phyloP scores from a whole-genome alignment of 2,329 filamentous ascomycete genomes.

The Xylariaceae sp. region DNA sequence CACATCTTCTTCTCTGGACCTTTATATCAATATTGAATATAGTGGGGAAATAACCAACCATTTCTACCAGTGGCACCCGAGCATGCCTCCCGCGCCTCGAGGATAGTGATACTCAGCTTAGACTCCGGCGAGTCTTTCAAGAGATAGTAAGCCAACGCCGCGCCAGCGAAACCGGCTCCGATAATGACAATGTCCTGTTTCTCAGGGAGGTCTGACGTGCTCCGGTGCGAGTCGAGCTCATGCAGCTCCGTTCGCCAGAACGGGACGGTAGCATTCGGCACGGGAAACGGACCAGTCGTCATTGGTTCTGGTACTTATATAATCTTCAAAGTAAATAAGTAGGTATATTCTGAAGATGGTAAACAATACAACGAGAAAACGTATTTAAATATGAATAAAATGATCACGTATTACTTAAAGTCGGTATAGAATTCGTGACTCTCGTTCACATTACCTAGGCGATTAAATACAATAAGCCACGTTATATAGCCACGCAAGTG shows the following conservation, averaged over 20 bases:
- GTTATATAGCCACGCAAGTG: neutral
- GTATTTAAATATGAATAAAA: neutral
- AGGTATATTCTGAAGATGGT: neutral
- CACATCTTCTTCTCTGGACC: no score
- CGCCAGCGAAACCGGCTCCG: slow-evolving; percentile 61
- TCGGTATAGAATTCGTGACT: no score
- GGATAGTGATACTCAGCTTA: slow-evolving; percentile 34
- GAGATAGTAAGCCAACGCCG: slow-evolving; percentile 55
- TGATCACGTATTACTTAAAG: neutral
- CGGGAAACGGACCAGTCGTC: slow-evolving; percentile 30
- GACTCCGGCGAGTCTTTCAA: slow-evolving; percentile 43
- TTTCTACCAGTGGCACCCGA: slow-evolving; percentile 40
- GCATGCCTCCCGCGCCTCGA: slow-evolving; percentile 41
- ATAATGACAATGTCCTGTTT: slow-evolving; percentile 57
- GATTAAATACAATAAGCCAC: no score
- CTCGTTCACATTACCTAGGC: neutral
- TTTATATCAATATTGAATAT: neutral
- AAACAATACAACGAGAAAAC: neutral
- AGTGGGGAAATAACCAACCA: slow-evolving; percentile 22
- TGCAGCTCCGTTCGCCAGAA: slow-evolving; percentile 64
- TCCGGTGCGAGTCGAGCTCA: slow-evolving; percentile 56
- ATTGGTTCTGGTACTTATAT: neutral
- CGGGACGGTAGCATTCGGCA: slow-evolving; percentile 48
- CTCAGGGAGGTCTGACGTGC: slow-evolving; percentile 54
- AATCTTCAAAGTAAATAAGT: neutral